phyloP scores from a whole-genome alignment of 73 alveolate species.

The Effrenium voratum region DNA sequence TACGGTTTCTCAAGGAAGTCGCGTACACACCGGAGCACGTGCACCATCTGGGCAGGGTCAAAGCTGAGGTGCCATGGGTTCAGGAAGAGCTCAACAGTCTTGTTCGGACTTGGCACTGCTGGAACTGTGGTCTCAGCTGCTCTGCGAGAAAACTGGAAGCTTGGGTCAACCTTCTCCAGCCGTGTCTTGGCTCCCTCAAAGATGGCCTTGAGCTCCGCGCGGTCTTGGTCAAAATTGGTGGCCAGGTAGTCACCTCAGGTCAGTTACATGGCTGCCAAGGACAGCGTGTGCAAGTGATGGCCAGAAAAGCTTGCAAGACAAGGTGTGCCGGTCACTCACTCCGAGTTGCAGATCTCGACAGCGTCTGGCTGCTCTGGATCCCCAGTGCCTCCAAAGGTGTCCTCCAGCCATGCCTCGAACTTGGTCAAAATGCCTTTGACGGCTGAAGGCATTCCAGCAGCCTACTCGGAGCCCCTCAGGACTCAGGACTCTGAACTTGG shows the following conservation, averaged over 20 bases:
- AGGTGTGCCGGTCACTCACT: neutral
- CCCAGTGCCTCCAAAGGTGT: neutral
- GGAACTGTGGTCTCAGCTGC: neutral
- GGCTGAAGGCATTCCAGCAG: too few species aligned
- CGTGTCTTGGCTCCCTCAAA: neutral
- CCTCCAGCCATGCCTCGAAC: neutral
- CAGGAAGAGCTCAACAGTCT: neutral
- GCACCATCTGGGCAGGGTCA: neutral
- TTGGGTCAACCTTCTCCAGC: neutral
- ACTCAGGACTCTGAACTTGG: too few species aligned
- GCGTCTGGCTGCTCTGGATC: conserved; percentile 22
- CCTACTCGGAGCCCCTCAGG: too few species aligned
- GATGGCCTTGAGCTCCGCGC: neutral
- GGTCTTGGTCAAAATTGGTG: too few species aligned
- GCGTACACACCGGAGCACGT: neutral
- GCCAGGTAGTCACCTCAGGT: neutral
- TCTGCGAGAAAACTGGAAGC: neutral
- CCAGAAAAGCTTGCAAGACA: neutral
- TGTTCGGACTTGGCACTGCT: neutral
- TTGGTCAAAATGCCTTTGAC: too few species aligned
- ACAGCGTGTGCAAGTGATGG: neutral
- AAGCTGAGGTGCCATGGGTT: neutral
- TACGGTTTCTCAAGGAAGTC: neutral
- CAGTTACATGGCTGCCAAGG: neutral
- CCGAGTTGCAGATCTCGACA: neutral